phyloP scores from a whole-genome alignment of 768 basidiomycete genomes.

The Scleroderma bovista region DNA sequence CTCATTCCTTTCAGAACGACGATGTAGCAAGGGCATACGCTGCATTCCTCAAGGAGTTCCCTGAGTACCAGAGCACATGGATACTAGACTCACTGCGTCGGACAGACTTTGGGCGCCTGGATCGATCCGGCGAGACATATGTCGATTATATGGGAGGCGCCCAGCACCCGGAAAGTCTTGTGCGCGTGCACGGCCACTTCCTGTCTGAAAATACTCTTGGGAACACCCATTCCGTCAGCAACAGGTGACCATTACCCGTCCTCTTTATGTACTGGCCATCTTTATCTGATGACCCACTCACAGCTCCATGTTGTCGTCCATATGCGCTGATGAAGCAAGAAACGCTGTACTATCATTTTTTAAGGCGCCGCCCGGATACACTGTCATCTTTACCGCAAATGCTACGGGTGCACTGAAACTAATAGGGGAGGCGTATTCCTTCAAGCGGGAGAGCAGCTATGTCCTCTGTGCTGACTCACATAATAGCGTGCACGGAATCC shows the following conservation, averaged over 20 bases:
- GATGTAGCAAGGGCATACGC: constrained; percentile 41
- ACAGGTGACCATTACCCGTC: constrained; percentile 43
- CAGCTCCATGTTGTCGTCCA: constrained; percentile 68
- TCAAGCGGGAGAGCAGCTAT: constrained; percentile 49
- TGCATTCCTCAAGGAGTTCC: constrained; percentile 39
- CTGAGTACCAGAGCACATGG: constrained; percentile 65
- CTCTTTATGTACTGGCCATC: background rate
- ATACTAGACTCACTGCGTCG: constrained; percentile 62
- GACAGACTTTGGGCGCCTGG: constrained; percentile 56
- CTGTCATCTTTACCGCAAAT: constrained; percentile 79
- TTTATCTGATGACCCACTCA: background rate
- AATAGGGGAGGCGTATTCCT: constrained; percentile 77
- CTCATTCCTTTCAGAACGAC: constrained; percentile 20
- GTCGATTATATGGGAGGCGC: constrained; percentile 87
- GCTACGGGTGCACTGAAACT: constrained; percentile 77
- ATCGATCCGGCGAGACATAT: constrained; percentile 64
- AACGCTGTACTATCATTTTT: constrained; percentile 72
- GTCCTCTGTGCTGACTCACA: constrained; percentile 76
- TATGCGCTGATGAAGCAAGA: constrained; percentile 64
- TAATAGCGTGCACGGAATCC: constrained; percentile 79
- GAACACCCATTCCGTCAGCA: constrained; percentile 81
- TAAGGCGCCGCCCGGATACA: constrained; percentile 67
- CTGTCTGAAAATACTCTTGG: constrained; percentile 63
- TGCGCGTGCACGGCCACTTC: constrained; percentile 65
- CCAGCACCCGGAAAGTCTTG: constrained; percentile 72